Conservation (phyloP, 1,139 yeast species). For the Keqinozyma sinolaborantium region DNA sequence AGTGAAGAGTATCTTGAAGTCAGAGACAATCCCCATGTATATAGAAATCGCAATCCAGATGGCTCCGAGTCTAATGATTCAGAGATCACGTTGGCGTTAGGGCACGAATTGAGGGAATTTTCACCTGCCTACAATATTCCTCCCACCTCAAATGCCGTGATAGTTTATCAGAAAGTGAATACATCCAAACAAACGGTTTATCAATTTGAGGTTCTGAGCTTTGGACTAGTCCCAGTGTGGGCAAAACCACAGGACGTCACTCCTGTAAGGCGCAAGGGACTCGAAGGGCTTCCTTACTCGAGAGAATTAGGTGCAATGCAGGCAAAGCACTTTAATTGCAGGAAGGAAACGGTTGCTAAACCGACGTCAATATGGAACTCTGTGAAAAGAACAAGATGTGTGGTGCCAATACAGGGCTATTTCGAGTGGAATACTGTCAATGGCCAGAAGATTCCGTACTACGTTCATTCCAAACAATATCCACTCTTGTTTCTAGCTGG, state of each 20-base stretch:
- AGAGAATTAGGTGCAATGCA: conserved; percentile 30
- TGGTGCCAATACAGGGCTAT: conserved; percentile 78
- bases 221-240: conserved; percentile 43
- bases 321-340: conserved; percentile 54
- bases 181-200: conserved; percentile 10
- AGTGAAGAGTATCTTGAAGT: background rate
- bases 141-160: conserved; percentile 36
- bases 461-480: conserved; percentile 49
- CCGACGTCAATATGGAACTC: conserved; percentile 50
- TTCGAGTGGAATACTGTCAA: conserved; percentile 66
- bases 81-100: conserved; percentile 4
- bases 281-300: conserved; percentile 19
- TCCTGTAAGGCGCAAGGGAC: conserved; percentile 16
- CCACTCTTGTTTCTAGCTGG: conserved; percentile 71
- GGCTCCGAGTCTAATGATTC: background rate
- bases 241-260: conserved; percentile 32
- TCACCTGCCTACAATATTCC: conserved; percentile 35
- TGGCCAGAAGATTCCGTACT: conserved; percentile 58
- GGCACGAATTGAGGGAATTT: background rate
- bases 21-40: background rate
- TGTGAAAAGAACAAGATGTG: conserved; percentile 49
- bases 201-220: conserved; percentile 35
- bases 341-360: conserved; percentile 51
- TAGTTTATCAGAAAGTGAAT: conserved; percentile 19
- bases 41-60: background rate